Evolutionary conservation across 495 filamentous ascomycete species (phyloP).

Genomic region (Neohortaea acidophila): DNA sequence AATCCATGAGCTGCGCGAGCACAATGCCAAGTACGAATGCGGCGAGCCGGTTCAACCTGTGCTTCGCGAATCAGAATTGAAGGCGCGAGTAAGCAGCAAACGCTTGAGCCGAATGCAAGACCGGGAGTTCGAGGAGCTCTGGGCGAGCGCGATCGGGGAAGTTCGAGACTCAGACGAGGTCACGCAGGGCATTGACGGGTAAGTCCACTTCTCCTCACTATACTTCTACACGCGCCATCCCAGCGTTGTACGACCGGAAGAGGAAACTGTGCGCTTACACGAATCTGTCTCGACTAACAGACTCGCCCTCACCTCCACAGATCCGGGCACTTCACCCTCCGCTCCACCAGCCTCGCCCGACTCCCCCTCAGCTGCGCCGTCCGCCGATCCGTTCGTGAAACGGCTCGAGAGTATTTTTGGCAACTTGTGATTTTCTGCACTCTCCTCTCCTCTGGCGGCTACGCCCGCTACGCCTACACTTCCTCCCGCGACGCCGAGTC

Average conservation of each 20-base stretch:
- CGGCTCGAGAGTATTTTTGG: conserved; percentile 91
- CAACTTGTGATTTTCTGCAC: conserved; percentile 60
- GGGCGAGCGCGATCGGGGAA: conserved; percentile 73
- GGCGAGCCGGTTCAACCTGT: conserved; percentile 52
- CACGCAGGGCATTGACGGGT: conserved; percentile 53
- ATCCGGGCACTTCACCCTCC: conserved; percentile 42
- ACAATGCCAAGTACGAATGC: conserved; percentile 79
- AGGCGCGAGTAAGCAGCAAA: conserved; percentile 55
- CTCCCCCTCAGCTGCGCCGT: conserved; percentile 76
- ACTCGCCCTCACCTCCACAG: conserved; percentile 49
- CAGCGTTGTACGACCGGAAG: conserved; percentile 19
- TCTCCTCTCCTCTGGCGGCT: conserved; percentile 34
- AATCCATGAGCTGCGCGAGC: conserved; percentile 72
- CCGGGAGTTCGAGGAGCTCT: conserved; percentile 84
- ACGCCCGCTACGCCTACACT: conserved; percentile 41
- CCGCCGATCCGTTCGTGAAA: conserved; percentile 76
- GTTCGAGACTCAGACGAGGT: conserved; percentile 72
- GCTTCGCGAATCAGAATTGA: conserved; percentile 61
- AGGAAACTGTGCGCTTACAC: conserved; percentile 19
- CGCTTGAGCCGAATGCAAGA: conserved; percentile 64
- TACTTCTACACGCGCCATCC: neutral
- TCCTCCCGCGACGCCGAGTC: conserved; percentile 46
- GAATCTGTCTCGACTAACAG: conserved; percentile 53
- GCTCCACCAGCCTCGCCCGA: conserved; percentile 67
- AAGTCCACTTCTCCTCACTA: conserved; percentile 37